Evolutionary conservation across 2,329 filamentous ascomycete genomes (phyloP).

Genomic region (Pestalotiopsis sp.): DNA sequence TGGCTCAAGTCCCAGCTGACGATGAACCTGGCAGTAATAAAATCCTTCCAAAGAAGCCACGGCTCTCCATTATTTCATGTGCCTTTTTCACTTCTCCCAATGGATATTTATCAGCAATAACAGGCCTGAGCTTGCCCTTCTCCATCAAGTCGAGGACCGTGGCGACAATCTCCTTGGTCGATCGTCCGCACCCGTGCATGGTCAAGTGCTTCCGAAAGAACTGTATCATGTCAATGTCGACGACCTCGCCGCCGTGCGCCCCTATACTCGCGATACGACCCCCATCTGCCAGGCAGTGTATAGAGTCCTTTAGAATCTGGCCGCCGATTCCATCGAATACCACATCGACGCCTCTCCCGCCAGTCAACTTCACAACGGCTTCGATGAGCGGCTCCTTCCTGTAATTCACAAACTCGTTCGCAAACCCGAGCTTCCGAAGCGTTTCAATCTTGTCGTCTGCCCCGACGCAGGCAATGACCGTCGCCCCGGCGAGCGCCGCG

Average conservation of each 20-base stretch:
- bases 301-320: not conserved
- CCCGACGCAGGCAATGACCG: conserved; percentile 1
- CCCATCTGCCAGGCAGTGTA: conserved; percentile 1
- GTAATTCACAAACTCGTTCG: conserved; percentile 9
- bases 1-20: not conserved
- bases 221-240: conserved; percentile 12
- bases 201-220: conserved; percentile 11
- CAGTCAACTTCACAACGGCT: not conserved
- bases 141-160: conserved; percentile 10
- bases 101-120: not conserved
- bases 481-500: conserved; percentile 5
- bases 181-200: conserved; percentile 10
- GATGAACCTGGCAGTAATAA: not conserved
- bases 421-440: not conserved
- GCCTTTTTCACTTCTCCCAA: not conserved
- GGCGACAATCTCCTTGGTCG: conserved; percentile 3
- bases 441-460: conserved; percentile 1
- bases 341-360: conserved; percentile 2
- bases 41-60: conserved; percentile 5
- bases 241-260: conserved; percentile 7
- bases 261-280: conserved; percentile 7
- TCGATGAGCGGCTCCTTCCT: not conserved
- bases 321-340: conserved; percentile 10
- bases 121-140: not conserved
- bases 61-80: conserved; percentile 3